Conservation (phyloP, 148 eudicot genomes). For the Rhododendron williamsianum region DNA sequence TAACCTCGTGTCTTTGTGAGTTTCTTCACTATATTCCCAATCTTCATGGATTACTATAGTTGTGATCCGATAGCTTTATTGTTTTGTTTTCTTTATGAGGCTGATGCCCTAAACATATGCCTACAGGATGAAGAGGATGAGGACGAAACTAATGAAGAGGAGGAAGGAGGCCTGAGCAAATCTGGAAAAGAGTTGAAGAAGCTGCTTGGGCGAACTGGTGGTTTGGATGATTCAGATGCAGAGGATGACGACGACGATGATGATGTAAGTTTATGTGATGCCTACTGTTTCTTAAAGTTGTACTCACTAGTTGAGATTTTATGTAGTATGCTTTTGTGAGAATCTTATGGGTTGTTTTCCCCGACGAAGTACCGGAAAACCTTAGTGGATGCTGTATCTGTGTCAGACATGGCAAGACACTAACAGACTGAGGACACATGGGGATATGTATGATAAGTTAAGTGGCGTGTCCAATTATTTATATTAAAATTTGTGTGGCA, state of each 20-base stretch:
- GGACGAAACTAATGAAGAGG: slow-evolving; percentile 58
- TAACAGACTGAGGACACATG: background rate
- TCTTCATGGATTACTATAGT: background rate
- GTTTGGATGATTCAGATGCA: slow-evolving; percentile 76
- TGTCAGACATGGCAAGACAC: background rate
- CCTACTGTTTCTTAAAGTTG: slow-evolving; percentile 4
- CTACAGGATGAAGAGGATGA: slow-evolving; percentile 74
- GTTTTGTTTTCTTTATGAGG: background rate
- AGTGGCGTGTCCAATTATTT: background rate
- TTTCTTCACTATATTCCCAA: background rate
- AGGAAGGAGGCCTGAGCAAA: slow-evolving; percentile 90
- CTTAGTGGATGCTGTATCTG: background rate
- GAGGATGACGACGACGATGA: slow-evolving; percentile 88
- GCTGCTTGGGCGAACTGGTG: slow-evolving; percentile 70
- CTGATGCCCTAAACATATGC: slow-evolving; percentile 5
- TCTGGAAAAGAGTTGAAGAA: slow-evolving; percentile 97
- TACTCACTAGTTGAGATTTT: background rate
- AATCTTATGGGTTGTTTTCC: background rate
- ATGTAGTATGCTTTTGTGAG: background rate
- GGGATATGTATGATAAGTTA: background rate
- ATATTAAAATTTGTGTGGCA: background rate
- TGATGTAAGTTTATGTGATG: slow-evolving; percentile 47
- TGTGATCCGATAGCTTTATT: background rate
- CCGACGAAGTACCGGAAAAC: background rate
- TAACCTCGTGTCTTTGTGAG: background rate